phyloP scores from a whole-genome alignment of 2,329 filamentous ascomycete genomes.

The Diplodia mutila region DNA sequence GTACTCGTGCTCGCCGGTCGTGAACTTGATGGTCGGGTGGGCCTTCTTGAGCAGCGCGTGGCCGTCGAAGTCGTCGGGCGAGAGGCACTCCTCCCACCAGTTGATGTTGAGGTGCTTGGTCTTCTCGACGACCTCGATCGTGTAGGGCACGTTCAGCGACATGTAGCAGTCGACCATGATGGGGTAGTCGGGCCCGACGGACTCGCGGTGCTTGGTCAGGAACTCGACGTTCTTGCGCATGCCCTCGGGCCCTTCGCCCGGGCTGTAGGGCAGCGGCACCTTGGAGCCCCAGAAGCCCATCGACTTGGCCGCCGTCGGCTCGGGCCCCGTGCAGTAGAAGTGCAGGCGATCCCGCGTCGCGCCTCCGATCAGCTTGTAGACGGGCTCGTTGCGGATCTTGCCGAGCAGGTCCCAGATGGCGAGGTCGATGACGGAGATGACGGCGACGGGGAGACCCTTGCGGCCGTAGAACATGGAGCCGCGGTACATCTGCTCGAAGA shows the following conservation, averaged over 20 bases:
- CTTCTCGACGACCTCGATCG: slow-evolving; percentile 84
- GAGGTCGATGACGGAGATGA: slow-evolving; percentile 93
- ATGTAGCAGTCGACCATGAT: slow-evolving; percentile 98
- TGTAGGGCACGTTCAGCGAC: slow-evolving; percentile 91
- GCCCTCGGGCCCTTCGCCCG: slow-evolving; percentile 81
- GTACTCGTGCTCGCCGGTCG: slow-evolving; percentile 94
- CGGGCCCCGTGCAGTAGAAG: slow-evolving; percentile 94
- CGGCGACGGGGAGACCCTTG: slow-evolving; percentile 85
- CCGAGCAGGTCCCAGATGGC: slow-evolving; percentile 91
- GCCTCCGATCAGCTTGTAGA: slow-evolving; percentile 92
- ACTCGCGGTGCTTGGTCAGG: slow-evolving; percentile 79
- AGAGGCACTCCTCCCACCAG: slow-evolving; percentile 96
- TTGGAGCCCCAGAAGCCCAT: slow-evolving; percentile 94
- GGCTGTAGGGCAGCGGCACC: slow-evolving; percentile 85
- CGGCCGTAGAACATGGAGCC: slow-evolving; percentile 95
- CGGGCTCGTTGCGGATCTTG: slow-evolving; percentile 88
- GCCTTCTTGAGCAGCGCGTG: slow-evolving; percentile 88
- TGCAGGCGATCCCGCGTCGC: slow-evolving; percentile 80
- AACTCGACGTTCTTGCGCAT: slow-evolving; percentile 90
- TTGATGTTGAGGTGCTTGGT: slow-evolving; percentile 85
- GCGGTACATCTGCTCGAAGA: slow-evolving; percentile 97
- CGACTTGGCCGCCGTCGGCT: slow-evolving; percentile 75
- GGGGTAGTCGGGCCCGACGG: slow-evolving; percentile 86
- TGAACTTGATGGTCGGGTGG: slow-evolving; percentile 89
- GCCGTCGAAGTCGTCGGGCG: slow-evolving; percentile 89